Base-by-base conservation (phyloP, 306 rosid genomes). In the Glycine latifolia region DNA sequence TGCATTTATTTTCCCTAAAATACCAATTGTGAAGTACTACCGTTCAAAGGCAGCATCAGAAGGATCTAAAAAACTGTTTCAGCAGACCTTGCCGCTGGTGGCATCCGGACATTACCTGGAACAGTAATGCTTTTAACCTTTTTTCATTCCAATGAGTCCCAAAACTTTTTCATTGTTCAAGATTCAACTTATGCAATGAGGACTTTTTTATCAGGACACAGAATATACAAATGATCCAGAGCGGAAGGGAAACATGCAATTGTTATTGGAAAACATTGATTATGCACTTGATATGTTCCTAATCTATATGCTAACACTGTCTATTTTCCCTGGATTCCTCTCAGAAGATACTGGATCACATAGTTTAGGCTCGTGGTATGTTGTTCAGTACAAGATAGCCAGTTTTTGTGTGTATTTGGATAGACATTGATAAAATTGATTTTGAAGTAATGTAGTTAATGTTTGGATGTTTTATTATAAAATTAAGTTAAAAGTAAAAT, bases 21-120 rank as follows among this genome's bases (percentile, higher is more conserved):
- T 95, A 37, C 95, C 97, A 47, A 87, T 92, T 76, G 94, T 95
- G 68, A 95, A 92, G 87, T 84, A 87, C 76, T 95, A 90, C 81
- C 97, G 97, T 67, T 80, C 92, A 77, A 92, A 85, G 85, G 99
- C 97, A 33, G 97, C 97, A 65, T 90, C 89, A 16, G 97, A 95
- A 86, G 99, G 97, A 78, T 87, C 95, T 10, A 92, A 92, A 92
- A 92, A 88, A 95, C 99, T 39, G 97, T 95, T 77, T 79, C 97
- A 74, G 89, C 94, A 54, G 99, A 95, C 79, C 97, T 95, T 73
- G 95, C 92, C 1, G 97, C 97, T 35, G 95, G 92, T 78, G 97
- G 97, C 75, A 90, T 95, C 87, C 91, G 79, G 55, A 71, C 88
- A 71, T 70, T 79, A 75, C 70, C 86, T 2, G 79, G n/a, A 84